Evolutionary conservation across 2,329 filamentous ascomycete species (phyloP), one percentile per base, ranked within the genome.

Genomic region (Diaporthe citri): DNA sequence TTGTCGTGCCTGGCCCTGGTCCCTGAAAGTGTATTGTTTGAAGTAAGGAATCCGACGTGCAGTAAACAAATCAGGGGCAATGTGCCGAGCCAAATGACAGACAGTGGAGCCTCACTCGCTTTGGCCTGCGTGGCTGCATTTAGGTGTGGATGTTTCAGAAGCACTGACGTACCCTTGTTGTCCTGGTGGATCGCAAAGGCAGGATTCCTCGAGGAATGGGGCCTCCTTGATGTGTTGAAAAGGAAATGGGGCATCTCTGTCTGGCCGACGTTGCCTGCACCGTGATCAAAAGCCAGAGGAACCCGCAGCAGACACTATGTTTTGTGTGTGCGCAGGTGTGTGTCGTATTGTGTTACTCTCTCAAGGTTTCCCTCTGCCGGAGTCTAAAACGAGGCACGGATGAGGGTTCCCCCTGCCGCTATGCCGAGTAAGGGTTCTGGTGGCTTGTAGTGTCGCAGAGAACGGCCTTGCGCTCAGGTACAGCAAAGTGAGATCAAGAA

Each of bases 161-260:
- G 70, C 60, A 43, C 57, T 71, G 64, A 77, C 81, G 78, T 80
- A 83, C 82, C 79, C 76, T 76, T 78, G 72, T 79, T 72, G 78
- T 80, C 79, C 59, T 77, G 77, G 73, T 81, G 79, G 74, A 80
- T 79, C 43, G 74, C 73, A 69, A 81, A 81, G 69, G 66, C 75
- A 52, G 77, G 66, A 52, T 67, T 76, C 34, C 62, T 73, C 56
- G 77, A 76, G 71, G 79, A 80, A 78, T 77, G 78, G 59, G 78
- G 78, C 56, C 69, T 60, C 62, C 66, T 70, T 28, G 60, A 70
- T 51, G 69, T 56, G 15, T 52, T 67, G 71, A 77, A 62, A 67
- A 80, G 75, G 67, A 79, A 78, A 76, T 79, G 80, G 75, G 78
- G 78, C 81, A 82, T 82, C 77, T 77, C 77, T 80, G 34, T 62